phyloP scores from a whole-genome alignment of 2,329 filamentous ascomycete genomes.

The Trichoderma sp. region DNA sequence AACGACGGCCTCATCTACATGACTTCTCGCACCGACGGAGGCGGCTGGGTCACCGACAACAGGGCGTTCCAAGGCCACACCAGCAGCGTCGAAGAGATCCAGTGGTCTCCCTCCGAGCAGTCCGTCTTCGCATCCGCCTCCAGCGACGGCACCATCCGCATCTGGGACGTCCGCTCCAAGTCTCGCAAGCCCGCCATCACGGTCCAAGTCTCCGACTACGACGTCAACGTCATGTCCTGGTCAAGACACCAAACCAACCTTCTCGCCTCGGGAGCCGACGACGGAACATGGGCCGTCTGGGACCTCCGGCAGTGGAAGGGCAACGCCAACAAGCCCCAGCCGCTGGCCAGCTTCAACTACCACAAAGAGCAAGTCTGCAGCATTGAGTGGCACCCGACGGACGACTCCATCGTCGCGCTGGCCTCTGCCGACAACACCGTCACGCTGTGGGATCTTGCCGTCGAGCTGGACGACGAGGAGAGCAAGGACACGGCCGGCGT shows the following conservation, averaged over 20 bases:
- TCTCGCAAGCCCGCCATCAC: conserved; percentile 84
- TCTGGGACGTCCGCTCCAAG: conserved; percentile 95
- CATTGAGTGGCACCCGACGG: conserved; percentile 95
- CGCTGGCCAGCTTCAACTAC: conserved; percentile 92
- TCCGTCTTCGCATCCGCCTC: conserved; percentile 95
- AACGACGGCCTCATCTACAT: conserved; percentile 86
- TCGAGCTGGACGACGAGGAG: conserved; percentile 96
- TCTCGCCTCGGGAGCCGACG: conserved; percentile 88
- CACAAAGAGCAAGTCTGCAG: conserved; percentile 96
- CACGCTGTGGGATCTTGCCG: conserved; percentile 94
- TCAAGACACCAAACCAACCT: conserved; percentile 85
- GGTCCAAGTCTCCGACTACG: conserved; percentile 77
- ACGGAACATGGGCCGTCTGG: conserved; percentile 95
- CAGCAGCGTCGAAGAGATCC: conserved; percentile 87
- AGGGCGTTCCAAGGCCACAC: conserved; percentile 81
- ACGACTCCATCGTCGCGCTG: conserved; percentile 93
- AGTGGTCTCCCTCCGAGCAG: conserved; percentile 92
- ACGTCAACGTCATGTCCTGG: conserved; percentile 98
- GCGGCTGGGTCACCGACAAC: conserved; percentile 85
- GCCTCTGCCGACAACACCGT: conserved; percentile 92
- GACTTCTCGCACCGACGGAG: conserved; percentile 83
- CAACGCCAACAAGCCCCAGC: conserved; percentile 62
- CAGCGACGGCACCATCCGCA: conserved; percentile 89
- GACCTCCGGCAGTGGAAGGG: conserved; percentile 92
- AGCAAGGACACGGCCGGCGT: conserved; percentile 85